Conservation (phyloP, 768 basidiomycete genomes). For the Suillus occidentalis region DNA sequence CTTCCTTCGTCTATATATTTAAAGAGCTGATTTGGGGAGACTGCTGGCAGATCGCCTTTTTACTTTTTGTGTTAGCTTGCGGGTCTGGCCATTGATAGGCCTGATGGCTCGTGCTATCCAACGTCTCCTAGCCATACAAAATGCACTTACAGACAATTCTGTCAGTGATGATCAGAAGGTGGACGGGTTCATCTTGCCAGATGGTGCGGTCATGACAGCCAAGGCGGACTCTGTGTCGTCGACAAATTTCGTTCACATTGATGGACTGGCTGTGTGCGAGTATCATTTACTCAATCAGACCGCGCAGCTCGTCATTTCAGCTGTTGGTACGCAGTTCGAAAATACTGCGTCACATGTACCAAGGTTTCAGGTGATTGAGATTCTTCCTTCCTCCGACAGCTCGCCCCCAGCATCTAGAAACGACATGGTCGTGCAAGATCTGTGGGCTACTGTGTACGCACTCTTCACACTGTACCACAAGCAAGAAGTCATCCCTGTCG, state of each 20-base stretch:
- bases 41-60: neutral
- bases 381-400: constrained; percentile 3
- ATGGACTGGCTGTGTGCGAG: constrained; percentile 13
- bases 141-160: neutral
- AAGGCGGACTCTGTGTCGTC: neutral
- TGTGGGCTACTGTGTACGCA: constrained; percentile 44
- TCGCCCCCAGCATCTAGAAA: neutral
- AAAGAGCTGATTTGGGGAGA: no score
- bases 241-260: constrained; percentile 8
- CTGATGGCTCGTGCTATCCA: constrained; percentile 9
- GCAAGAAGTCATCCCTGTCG: constrained; percentile 42
- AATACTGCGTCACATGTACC: constrained; percentile 21
- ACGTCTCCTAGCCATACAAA: constrained; percentile 18
- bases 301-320: constrained; percentile 16
- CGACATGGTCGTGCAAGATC: constrained; percentile 29
- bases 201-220: constrained; percentile 9
- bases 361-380: constrained; percentile 19
- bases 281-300: constrained; percentile 14
- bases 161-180: neutral
- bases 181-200: constrained; percentile 16
- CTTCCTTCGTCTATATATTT: no score
- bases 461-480: constrained; percentile 40
- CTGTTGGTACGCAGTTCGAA: constrained; percentile 21
- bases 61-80: no score
- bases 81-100: neutral